Percentiles rank a stretch among this genome's conserved stretches.
Evolutionary conservation across 2,329 filamentous ascomycete species (phyloP).

Genomic region (Pseudocercospora musae): DNA sequence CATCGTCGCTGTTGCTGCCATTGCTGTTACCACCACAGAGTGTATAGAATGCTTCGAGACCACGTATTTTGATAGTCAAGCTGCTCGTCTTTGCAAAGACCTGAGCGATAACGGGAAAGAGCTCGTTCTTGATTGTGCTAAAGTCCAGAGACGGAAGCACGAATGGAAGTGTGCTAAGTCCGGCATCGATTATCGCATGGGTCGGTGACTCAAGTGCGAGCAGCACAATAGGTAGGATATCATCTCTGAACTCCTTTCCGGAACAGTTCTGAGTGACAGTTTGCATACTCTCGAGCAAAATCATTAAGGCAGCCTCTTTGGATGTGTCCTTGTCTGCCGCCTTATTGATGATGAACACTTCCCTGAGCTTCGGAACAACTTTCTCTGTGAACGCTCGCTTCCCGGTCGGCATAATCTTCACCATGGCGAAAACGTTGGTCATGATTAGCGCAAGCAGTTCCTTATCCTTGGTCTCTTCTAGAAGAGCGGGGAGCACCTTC

Average conservation of each 20-base stretch:
- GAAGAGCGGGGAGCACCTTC: conserved; percentile 81
- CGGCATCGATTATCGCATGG: conserved; percentile 82
- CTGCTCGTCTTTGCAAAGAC: conserved; percentile 94
- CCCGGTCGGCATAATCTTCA: conserved; percentile 72
- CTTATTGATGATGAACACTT: conserved; percentile 68
- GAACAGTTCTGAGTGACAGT: conserved; percentile 75
- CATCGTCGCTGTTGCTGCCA: conserved; percentile 56
- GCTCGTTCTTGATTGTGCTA: conserved; percentile 91
- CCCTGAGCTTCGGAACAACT: conserved; percentile 78
- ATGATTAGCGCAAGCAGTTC: conserved; percentile 81
- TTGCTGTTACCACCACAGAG: conserved; percentile 71
- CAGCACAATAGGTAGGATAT: conserved; percentile 82
- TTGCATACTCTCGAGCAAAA: conserved; percentile 79
- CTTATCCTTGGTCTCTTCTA: conserved; percentile 92
- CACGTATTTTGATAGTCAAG: conserved; percentile 89
- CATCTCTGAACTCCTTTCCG: conserved; percentile 93
- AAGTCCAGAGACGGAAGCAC: conserved; percentile 91
- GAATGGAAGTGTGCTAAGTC: conserved; percentile 71
- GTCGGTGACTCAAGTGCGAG: conserved; percentile 84
- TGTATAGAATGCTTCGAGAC: conserved; percentile 83
- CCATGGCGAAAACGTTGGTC: conserved; percentile 88
- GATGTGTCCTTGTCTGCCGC: conserved; percentile 71
- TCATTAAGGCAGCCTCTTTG: conserved; percentile 86
- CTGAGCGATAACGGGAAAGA: conserved; percentile 85
- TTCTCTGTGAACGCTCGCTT: conserved; percentile 78